Conservation (phyloP, 2,329 filamentous ascomycete genomes). For the Furcasterigmium sp. region DNA sequence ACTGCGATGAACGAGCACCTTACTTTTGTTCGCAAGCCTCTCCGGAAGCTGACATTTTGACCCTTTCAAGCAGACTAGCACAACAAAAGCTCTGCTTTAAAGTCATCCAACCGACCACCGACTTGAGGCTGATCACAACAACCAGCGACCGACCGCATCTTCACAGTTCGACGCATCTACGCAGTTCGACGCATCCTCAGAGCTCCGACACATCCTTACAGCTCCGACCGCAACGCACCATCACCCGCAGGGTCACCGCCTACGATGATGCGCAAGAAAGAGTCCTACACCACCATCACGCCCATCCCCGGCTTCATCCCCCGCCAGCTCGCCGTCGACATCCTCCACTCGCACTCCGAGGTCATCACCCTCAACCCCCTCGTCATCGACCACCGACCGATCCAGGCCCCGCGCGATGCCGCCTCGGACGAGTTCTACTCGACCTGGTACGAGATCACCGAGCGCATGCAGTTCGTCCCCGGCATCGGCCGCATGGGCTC, state of each 20-base stretch:
- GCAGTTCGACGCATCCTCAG: no score
- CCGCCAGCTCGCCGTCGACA: slow-evolving; percentile 66
- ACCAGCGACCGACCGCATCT: no score
- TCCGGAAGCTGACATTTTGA: no score
- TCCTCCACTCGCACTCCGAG: slow-evolving; percentile 65
- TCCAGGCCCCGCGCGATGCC: slow-evolving; percentile 62
- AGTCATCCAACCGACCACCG: no score
- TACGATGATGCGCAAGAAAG: slow-evolving; percentile 56
- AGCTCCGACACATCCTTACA: background rate
- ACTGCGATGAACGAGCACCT: no score
- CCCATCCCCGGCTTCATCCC: slow-evolving; percentile 66
- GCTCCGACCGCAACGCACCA: background rate
- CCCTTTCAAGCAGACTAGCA: no score
- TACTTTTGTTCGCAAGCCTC: no score
- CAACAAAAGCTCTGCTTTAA: no score
- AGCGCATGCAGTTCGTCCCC: slow-evolving; percentile 64
- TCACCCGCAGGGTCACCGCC: slow-evolving; percentile 1
- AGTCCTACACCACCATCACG: slow-evolving; percentile 63
- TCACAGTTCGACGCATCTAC: no score
- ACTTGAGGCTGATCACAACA: no score
- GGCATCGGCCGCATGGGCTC: slow-evolving; percentile 61
- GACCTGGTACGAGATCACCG: slow-evolving; percentile 68
- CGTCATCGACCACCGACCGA: slow-evolving; percentile 57
- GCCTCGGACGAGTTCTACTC: slow-evolving; percentile 66
- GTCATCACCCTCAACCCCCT: slow-evolving; percentile 68